Evolutionary conservation across 2,329 filamentous ascomycete genomes (phyloP).

Genomic region (Cryphonectria radicalis): DNA sequence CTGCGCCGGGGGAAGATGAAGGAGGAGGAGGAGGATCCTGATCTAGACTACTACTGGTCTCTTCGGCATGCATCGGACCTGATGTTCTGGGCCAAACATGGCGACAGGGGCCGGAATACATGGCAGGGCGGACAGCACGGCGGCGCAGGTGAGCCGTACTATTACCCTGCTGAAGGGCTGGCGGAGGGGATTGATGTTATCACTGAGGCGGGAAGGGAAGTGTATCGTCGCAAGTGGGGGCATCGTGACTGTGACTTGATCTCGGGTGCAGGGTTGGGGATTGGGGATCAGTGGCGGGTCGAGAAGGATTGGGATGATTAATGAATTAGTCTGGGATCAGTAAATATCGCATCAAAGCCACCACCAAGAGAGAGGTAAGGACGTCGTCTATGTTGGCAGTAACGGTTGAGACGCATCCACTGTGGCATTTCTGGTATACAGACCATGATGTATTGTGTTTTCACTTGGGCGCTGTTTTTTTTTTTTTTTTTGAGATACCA

Average conservation of each 20-base stretch:
- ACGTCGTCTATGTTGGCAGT: no score
- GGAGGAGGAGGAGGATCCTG: conserved; percentile 29
- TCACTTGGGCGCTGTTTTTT: no score
- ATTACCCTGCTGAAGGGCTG: conserved; percentile 52
- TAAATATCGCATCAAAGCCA: no score
- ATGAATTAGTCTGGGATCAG: no score
- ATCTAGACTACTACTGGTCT: conserved; percentile 37
- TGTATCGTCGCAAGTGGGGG: conserved; percentile 48
- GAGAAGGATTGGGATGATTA: conserved; percentile 41
- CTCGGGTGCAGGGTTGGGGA: conserved; percentile 35
- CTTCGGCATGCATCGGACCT: conserved; percentile 37
- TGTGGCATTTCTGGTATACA: no score
- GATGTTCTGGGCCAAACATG: conserved; percentile 50
- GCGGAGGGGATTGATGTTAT: conserved; percentile 48
- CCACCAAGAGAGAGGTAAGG: no score
- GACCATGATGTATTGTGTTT: no score
- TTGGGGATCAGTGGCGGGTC: conserved; percentile 42
- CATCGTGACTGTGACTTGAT: conserved; percentile 44
- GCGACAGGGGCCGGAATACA: conserved; percentile 49
- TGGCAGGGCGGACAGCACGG: conserved; percentile 58
- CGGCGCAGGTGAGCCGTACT: conserved; percentile 57
- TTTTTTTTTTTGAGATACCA: no score
- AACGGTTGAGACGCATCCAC: no score
- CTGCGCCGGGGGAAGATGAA: conserved; percentile 6
- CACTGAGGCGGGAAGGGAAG: conserved; percentile 49